These are phyloP conservation scores for Metarhizium rileyi DNA, from an alignment of 2,329 filamentous ascomycete genomes.

Conservation along the genomic window DNA sequence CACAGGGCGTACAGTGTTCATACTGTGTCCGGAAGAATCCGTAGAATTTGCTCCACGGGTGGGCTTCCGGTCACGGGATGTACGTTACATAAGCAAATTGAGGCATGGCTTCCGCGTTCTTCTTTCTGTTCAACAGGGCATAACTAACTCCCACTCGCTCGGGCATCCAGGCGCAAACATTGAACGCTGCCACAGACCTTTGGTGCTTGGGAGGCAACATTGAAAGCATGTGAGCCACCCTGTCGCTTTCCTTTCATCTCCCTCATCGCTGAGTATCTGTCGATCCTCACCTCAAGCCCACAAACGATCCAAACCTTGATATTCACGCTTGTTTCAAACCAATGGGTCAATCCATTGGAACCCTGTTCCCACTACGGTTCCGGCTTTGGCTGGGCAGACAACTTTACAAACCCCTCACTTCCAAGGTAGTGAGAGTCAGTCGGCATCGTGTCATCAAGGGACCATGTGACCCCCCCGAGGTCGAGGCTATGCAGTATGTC, in stretches of 20 bases:
- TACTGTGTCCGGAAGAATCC: too few species aligned
- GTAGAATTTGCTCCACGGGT: too few species aligned
- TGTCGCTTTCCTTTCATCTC: background rate
- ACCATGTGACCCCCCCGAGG: constrained; percentile 18
- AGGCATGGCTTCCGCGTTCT: background rate
- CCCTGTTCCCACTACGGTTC: constrained; percentile 13
- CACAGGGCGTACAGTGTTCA: too few species aligned
- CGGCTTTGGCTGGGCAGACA: constrained; percentile 18
- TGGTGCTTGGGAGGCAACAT: too few species aligned
- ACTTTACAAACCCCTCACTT: constrained; percentile 11
- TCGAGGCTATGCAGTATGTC: constrained; percentile 22
- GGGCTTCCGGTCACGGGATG: background rate
- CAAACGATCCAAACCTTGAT: background rate
- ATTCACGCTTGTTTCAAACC: background rate
- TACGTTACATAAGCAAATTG: background rate
- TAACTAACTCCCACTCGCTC: too few species aligned
- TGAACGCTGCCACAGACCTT: too few species aligned
- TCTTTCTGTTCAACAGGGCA: background rate
- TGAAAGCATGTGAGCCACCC: too few species aligned
- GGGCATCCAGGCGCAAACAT: too few species aligned
- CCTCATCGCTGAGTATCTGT: background rate
- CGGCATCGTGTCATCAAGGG: constrained; percentile 20
- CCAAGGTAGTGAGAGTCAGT: constrained; percentile 15
- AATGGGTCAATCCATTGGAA: constrained; percentile 17
- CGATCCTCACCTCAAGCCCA: background rate